Base-by-base conservation (phyloP, 192 early-diverging fungal genomes). In the Podila epicladia region DNA sequence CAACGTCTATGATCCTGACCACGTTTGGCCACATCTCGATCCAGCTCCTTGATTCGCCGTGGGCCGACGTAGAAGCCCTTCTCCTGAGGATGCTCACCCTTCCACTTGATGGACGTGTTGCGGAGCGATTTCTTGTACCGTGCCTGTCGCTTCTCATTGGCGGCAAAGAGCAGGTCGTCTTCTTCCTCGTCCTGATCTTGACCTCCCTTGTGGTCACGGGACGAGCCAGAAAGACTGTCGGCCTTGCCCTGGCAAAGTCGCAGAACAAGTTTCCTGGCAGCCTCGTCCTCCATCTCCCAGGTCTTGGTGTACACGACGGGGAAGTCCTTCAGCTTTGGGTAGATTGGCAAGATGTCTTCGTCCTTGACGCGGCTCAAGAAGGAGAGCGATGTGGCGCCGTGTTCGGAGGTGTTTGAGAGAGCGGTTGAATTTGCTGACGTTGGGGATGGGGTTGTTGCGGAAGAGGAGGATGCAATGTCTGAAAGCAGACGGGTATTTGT, bases 31-130 rank as follows among this genome's bases (percentile, higher is more conserved):
- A 58, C 55, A 59, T 72, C 64, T 6, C 24, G 49, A 11, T 73
- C 70, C 49, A 80, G 37, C 58, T 80, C 77, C n/a, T 28, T 38
- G 32, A 80, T 58, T 4, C 77, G 65, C 19, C 71, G 60, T 22
- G 33, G 41, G 5, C 77, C 71, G 19, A 80, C 62, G 38, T 69
- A 65, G 17, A 80, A 69, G 6, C 77, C 77, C 58, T 73, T 80
- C 62, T 80, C 75, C 24, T 79, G 77, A 1, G 71, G 66, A 45
- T 80, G 77, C 33, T 72, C 71, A 4, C 77, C 77, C 62, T 80
- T 80, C 77, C 77, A 80, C 58, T 80, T 80, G 67, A 80, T 73
- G 9, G 77, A 65, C 19, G 77, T 80, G 19, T 80, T 72, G n/a
- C 77, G 70, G 4, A 73, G 19, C 50, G 48, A 38, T 49, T 73